These are phyloP conservation scores for Penicillium expansum DNA, from an alignment of 2,329 filamentous ascomycete genomes.

Conservation along the genomic window DNA sequence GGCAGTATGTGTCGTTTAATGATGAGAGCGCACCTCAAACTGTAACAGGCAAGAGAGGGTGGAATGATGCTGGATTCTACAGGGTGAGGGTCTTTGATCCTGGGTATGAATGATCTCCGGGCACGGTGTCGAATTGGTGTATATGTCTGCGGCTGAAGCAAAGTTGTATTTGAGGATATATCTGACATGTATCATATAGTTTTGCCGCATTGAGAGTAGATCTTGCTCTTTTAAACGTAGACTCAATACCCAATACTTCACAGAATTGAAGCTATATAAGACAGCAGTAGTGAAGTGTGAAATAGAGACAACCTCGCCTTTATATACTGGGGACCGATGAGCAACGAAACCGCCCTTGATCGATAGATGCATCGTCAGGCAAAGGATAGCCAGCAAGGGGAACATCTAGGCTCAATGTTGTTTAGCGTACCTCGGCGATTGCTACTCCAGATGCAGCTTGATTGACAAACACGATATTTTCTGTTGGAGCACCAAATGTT, in stretches of 20 bases:
- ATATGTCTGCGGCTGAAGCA: neutral
- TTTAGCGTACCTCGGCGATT: too few relatives aligned
- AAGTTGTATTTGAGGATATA: neutral
- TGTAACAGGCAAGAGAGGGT: neutral
- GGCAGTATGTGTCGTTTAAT: too few relatives aligned
- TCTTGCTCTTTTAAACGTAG: neutral
- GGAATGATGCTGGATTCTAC: neutral
- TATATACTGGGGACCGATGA: neutral
- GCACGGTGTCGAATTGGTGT: too few relatives aligned
- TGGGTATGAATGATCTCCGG: neutral
- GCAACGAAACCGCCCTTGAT: neutral
- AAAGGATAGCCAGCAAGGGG: neutral
- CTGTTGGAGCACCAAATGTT: slow-evolving; percentile 6
- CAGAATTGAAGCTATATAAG: neutral
- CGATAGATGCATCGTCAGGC: neutral
- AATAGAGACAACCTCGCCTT: neutral
- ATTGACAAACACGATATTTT: neutral
- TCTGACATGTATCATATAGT: neutral
- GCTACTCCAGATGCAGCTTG: too few relatives aligned
- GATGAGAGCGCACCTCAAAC: neutral
- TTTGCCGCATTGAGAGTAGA: neutral
- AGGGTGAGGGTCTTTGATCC: neutral
- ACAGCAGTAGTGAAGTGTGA: neutral
- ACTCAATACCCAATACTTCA: neutral
- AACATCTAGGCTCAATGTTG: neutral